Evolutionary conservation across 2,329 filamentous ascomycete species (phyloP).

Genomic region (Herpotrichia juniperi): DNA sequence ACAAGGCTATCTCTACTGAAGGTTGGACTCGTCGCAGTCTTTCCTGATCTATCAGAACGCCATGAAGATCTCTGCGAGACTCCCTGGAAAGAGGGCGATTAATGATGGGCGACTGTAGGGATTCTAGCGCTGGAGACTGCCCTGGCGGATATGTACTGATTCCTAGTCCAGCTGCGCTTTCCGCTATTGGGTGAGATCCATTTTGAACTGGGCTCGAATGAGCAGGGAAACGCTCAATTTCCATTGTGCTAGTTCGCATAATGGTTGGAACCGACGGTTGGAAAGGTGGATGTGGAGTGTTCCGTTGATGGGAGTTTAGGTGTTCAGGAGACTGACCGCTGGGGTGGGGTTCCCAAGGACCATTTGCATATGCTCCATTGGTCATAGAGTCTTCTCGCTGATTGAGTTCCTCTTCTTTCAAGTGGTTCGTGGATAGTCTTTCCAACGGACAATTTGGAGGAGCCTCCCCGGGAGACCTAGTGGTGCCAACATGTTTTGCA

Average conservation of each 20-base stretch:
- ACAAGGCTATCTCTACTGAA: not conserved
- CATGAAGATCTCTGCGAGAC: not conserved
- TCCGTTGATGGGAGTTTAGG: not conserved
- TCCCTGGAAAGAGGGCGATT: not conserved
- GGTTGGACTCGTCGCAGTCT: not conserved
- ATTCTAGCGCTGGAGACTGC: not conserved
- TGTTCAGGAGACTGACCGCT: not conserved
- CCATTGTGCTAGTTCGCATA: not conserved
- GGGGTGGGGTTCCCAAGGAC: not conserved
- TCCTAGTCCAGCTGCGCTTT: not conserved
- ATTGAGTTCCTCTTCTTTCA: not conserved
- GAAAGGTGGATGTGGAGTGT: not conserved
- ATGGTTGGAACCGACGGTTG: not conserved
- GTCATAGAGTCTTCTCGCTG: not conserved
- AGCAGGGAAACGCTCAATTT: not conserved
- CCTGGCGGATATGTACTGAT: not conserved
- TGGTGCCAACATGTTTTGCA: not conserved
- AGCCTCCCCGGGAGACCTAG: not conserved
- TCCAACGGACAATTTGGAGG: not conserved
- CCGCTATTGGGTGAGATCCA: not conserved
- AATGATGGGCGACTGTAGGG: not conserved
- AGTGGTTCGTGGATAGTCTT: not conserved
- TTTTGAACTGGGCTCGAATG: not conserved
- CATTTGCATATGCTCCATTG: not conserved
- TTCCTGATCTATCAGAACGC: slow-evolving; percentile 3